These are phyloP conservation scores for Xylaria polymorpha DNA, from an alignment of 2,329 filamentous ascomycete genomes.

Conservation along the genomic window DNA sequence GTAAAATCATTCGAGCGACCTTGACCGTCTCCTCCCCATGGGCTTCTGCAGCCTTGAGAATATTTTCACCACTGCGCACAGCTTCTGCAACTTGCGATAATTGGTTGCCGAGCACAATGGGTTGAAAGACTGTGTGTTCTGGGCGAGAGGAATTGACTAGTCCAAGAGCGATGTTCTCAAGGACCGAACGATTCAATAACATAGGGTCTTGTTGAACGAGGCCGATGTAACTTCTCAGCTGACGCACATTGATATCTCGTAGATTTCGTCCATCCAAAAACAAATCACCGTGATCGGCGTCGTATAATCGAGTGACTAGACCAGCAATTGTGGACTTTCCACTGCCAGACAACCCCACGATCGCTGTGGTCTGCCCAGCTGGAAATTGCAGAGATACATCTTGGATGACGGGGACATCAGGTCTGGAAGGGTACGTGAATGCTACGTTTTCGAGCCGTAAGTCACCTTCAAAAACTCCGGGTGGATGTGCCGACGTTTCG, in stretches of 20 bases:
- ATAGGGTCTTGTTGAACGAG: slow-evolving; percentile 52
- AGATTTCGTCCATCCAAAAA: slow-evolving; percentile 62
- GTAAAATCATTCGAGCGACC: slow-evolving; percentile 62
- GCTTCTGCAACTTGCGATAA: slow-evolving; percentile 63
- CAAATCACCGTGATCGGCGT: slow-evolving; percentile 62
- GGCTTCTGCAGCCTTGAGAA: slow-evolving; percentile 57
- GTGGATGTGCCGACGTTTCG: slow-evolving; percentile 55
- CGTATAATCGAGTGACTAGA: slow-evolving; percentile 68
- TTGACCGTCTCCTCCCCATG: slow-evolving; percentile 59
- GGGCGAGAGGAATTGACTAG: slow-evolving; percentile 50
- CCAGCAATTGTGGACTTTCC: slow-evolving; percentile 64
- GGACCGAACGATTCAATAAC: slow-evolving; percentile 51
- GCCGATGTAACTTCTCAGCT: slow-evolving; percentile 49
- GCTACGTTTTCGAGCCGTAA: slow-evolving; percentile 53
- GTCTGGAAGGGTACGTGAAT: slow-evolving; percentile 55
- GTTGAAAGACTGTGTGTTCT: slow-evolving; percentile 53
- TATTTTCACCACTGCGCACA: slow-evolving; percentile 62
- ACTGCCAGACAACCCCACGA: slow-evolving; percentile 63
- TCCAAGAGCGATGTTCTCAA: slow-evolving; percentile 55
- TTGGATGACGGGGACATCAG: slow-evolving; percentile 52
- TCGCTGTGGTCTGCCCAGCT: slow-evolving; percentile 57
- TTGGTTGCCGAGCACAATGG: slow-evolving; percentile 60
- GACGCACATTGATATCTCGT: slow-evolving; percentile 59
- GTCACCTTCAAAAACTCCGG: slow-evolving; percentile 57
- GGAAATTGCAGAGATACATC: slow-evolving; percentile 51